Base-by-base conservation (phyloP, 768 basidiomycete genomes). In the Antrodiella citrinella region DNA sequence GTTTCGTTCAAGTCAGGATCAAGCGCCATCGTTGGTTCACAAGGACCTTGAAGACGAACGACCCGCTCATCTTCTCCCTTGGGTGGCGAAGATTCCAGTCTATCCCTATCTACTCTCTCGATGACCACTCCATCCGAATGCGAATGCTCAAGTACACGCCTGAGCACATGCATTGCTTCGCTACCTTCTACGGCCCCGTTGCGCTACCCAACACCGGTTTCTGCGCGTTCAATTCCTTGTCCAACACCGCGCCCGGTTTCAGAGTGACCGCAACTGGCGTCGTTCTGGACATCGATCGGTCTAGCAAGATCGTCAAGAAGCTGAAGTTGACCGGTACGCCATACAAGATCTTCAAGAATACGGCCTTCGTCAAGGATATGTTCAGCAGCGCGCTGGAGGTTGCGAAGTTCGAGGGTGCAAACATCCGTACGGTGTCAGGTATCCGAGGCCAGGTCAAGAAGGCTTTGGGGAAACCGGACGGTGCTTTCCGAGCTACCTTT, bases 61-160 rank as follows among this genome's bases (percentile, higher is more conserved):
- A 98, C 66, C 96, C 96, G 0, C 77, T 99, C 50, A 88, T 98
- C 55, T 79, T 98, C 69, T 96, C 93, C 1, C 72, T 98, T n/a
- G 96, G 96, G 15, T 99, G 96, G 96, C 73, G 96, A 45, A 78
- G 96, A 26, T 99, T 98, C 74, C 96, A 99, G 66, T 86, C 81
- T 0, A 73, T 95, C 4, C 96, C 96, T 2, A 86, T 97, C 55
- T 99, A 97, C 68, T 92, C 92, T 18, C 72, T 99, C 19, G 96
- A 99, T 64, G 96, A 99, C 67, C 94, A 96, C 63, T 91, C 88
- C 9, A 95, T 97, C 57, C 88, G 96, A 15, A 96, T 97, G 84
- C 91, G 96, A 26, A 89, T 98, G 86, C 86, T 99, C 70, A 99
- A 99, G 70, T 99, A 99, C 65, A 97, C 96, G 0, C 96, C 96